Conservation (phyloP, 148 eudicot genomes). For the Simmondsia chinensis region DNA sequence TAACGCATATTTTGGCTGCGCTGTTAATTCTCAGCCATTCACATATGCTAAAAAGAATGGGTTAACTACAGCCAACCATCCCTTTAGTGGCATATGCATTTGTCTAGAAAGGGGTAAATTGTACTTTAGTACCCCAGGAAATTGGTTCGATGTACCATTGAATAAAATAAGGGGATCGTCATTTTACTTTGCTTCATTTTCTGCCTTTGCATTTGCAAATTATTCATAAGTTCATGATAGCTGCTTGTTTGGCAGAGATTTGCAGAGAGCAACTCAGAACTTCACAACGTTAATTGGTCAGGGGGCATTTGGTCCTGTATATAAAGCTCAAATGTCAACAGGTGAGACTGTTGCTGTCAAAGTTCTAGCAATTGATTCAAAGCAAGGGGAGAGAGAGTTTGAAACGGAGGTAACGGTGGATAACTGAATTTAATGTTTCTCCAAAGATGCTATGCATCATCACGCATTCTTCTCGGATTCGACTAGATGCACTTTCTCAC, state of each 20-base stretch:
- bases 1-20: not conserved
- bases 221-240: not conserved
- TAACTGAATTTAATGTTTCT: not conserved
- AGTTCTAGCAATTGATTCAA: constrained; percentile 83
- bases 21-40: not conserved
- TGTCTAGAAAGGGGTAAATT: not conserved
- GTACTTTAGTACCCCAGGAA: not conserved
- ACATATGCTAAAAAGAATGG: not conserved
- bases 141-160: not conserved
- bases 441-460: not conserved
- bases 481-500: too few species aligned
- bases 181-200: not conserved
- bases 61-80: too few species aligned
- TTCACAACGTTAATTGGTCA: constrained; percentile 84
- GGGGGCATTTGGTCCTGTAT: constrained; percentile 96
- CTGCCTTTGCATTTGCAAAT: constrained; percentile 1
- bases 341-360: constrained; percentile 96
- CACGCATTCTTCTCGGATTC: too few species aligned
- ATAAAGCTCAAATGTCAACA: constrained; percentile 79
- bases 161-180: not conserved
- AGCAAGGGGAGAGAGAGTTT: constrained; percentile 87
- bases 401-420: constrained; percentile 67
- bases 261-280: constrained; percentile 85
- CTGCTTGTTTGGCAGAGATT: constrained; percentile 46
- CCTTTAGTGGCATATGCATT: too few species aligned